Evolutionary conservation across 2,329 filamentous ascomycete species (phyloP), one percentile per base, ranked within the genome.

Genomic region (Akanthomyces dipterigenus): DNA sequence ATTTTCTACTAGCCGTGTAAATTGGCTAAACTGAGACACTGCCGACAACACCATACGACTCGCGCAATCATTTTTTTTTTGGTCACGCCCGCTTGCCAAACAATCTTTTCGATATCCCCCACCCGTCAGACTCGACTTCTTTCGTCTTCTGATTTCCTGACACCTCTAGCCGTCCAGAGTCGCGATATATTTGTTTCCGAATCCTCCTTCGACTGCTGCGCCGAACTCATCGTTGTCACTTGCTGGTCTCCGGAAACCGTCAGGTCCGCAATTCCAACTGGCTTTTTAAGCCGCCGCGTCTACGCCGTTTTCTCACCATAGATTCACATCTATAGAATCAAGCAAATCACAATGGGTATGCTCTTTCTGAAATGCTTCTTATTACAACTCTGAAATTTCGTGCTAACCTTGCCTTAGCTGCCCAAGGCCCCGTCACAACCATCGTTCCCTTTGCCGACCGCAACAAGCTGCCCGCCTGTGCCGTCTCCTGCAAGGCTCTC

Each of bases 391-490:
- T n/a, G 4, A 16, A 7, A 20, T 5, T 22, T 5, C 5, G 1
- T 46, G n/a, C 45, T 50, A 50, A 53, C 14, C 14, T 20, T 20
- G 1, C n/a, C 16, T 5, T 34, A 42, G 59, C 59, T 26, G 48
- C 38, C 24, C 57, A 59, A 26, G 34, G 12, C 2, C 60, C 60
- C 11, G 14, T 69, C 45, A 84, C 81, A 14, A 84, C 82, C 6
- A 77, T 88, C 64, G 77, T 85, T 46, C 84, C 84, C 54, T 83
- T 86, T 67, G 65, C 68, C 51, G 73, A 78, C 46, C 64, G 62
- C 24, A 62, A 63, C 53, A 58, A 70, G 46, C 82, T 91, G 54
- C 88, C 88, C 5, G 70, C 80, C 28, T 91, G 88, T 68, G 88
- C 84, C 11, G 71, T 77, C 24, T 64, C 70, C 51, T 91, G 88